Evolutionary conservation across 2,329 filamentous ascomycete genomes (phyloP).

Genomic region (Rhinocladiella mackenziei): DNA sequence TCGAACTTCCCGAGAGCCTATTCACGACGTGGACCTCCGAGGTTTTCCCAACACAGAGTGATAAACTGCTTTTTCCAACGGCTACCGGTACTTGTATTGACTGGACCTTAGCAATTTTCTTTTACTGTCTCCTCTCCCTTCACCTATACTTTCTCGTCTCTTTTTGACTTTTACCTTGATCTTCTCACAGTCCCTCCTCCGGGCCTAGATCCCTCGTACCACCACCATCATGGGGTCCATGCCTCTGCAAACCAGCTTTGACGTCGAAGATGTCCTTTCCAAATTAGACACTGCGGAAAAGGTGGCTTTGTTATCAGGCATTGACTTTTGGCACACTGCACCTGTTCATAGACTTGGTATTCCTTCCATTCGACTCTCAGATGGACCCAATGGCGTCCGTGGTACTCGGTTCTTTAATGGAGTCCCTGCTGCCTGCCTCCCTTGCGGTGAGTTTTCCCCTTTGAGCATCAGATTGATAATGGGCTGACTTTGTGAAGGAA

Average conservation of each 20-base stretch:
- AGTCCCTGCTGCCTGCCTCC: constrained; percentile 68
- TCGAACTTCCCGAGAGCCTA: too few relatives aligned
- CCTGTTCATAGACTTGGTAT: constrained; percentile 60
- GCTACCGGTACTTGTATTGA: background rate
- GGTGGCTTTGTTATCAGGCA: constrained; percentile 58
- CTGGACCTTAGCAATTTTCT: background rate
- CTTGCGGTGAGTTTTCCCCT: constrained; percentile 51
- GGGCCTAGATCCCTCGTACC: background rate
- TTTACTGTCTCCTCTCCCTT: background rate
- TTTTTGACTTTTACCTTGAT: too few relatives aligned
- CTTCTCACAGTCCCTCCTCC: too few relatives aligned
- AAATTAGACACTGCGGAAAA: constrained; percentile 40
- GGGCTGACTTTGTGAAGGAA: too few relatives aligned
- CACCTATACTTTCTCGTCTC: background rate
- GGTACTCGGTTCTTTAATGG: constrained; percentile 66
- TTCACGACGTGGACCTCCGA: background rate
- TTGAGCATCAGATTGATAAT: too few relatives aligned
- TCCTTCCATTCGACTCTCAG: constrained; percentile 62
- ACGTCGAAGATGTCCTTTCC: constrained; percentile 32
- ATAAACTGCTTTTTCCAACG: background rate
- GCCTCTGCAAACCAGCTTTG: constrained; percentile 21
- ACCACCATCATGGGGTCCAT: constrained; percentile 23
- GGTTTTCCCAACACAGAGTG: constrained; percentile 1
- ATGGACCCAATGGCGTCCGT: constrained; percentile 67
- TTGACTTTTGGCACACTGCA: constrained; percentile 68